phyloP scores from a whole-genome alignment of 83 land plant genomes.

The Picea abies region DNA sequence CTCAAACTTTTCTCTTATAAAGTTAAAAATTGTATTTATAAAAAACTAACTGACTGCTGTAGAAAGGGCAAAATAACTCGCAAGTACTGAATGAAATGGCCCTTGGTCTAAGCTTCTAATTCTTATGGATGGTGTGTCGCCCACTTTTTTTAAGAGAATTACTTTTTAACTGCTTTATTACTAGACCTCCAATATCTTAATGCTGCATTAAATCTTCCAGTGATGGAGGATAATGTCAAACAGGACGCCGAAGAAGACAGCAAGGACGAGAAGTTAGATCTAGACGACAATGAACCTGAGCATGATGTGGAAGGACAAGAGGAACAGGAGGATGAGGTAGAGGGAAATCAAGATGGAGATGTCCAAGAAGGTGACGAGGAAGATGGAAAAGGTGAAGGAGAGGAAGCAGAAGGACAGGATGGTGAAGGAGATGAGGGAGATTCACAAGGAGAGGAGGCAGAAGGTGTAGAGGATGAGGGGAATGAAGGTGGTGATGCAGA shows the following conservation, averaged over 20 bases:
- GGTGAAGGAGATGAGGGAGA: constrained; percentile 16
- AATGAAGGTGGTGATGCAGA: background rate
- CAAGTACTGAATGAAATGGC: too few relatives aligned
- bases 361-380: constrained; percentile 36
- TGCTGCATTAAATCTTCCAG: background rate
- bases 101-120: too few relatives aligned
- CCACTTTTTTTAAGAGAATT: too few relatives aligned
- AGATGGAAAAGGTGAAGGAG: constrained; percentile 3
- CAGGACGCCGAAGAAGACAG: background rate
- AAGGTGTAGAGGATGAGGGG: constrained; percentile 15
- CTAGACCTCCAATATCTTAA: too few relatives aligned
- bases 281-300: background rate
- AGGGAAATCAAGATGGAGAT: constrained; percentile 30
- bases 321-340: constrained; percentile 40
- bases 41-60: too few relatives aligned
- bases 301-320: constrained; percentile 34
- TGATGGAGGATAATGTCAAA: background rate
- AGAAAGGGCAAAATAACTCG: too few relatives aligned
- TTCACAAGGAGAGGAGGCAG: constrained; percentile 12
- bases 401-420: constrained; percentile 18
- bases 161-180: too few relatives aligned
- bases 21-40: too few relatives aligned
- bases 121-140: too few relatives aligned
- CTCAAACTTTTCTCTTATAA: too few relatives aligned
- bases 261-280: background rate